Evolutionary conservation across 176 grass and related monocot species (phyloP).

Genomic region (Stipa capillata): DNA sequence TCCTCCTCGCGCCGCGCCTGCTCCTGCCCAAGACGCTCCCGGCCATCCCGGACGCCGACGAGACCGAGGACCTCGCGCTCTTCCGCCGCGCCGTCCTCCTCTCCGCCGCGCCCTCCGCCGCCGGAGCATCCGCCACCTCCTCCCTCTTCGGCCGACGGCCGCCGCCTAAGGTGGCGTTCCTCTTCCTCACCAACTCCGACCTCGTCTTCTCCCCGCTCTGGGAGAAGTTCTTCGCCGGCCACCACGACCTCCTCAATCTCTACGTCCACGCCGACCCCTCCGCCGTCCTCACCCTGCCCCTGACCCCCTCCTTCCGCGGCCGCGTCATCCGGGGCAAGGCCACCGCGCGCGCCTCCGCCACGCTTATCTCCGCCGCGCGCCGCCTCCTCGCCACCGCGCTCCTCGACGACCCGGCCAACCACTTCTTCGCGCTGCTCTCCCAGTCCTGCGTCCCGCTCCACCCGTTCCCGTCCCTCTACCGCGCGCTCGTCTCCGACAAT

Average conservation of each 20-base stretch:
- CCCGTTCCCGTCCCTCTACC: conserved; percentile 56
- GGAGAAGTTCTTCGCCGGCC: conserved; percentile 70
- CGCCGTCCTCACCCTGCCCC: background rate
- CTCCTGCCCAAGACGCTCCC: conserved; percentile 66
- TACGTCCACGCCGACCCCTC: conserved; percentile 85
- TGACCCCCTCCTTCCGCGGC: conserved; percentile 47
- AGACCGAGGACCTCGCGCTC: conserved; percentile 85
- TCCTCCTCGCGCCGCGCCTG: conserved; percentile 65
- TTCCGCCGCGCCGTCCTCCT: conserved; percentile 89
- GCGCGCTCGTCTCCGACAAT: conserved; percentile 28
- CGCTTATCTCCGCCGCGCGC: conserved; percentile 79
- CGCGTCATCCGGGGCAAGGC: conserved; percentile 54
- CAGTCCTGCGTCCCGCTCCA: conserved; percentile 78
- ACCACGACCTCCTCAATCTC: conserved; percentile 63
- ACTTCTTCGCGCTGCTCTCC: conserved; percentile 76
- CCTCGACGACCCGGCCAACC: conserved; percentile 70
- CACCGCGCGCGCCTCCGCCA: conserved; percentile 70
- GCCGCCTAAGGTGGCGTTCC: conserved; percentile 74
- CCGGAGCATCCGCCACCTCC: background rate
- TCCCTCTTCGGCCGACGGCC: conserved; percentile 9
- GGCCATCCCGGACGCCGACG: conserved; percentile 79
- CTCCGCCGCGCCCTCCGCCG: conserved; percentile 40
- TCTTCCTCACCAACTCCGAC: conserved; percentile 79
- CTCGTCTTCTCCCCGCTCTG: conserved; percentile 85
- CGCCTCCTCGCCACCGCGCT: conserved; percentile 78